These are phyloP conservation scores for Candida khao-thaluensis DNA, from an alignment of 805 yeast genomes.

Conservation along the genomic window DNA sequence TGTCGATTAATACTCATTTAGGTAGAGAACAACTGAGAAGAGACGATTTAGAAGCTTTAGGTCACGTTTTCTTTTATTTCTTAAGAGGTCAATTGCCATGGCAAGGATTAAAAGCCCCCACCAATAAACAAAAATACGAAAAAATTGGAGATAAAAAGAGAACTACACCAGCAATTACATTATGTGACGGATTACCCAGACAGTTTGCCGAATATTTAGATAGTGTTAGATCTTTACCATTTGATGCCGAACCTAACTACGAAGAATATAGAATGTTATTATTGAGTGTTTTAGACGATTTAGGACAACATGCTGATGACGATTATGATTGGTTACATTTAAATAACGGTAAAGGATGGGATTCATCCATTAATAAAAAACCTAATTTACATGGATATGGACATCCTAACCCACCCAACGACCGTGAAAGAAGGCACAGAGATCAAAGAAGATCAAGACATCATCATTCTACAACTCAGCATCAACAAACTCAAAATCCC, in stretches of 20 bases:
- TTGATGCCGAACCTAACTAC: constrained; percentile 94
- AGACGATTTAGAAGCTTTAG: constrained; percentile 94
- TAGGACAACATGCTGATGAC: constrained; percentile 70
- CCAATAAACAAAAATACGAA: constrained; percentile 96
- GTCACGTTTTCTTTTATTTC: constrained; percentile 95
- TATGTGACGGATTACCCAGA: constrained; percentile 85
- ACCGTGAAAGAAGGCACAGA: constrained; percentile 45
- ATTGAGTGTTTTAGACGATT: constrained; percentile 55
- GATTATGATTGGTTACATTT: constrained; percentile 98
- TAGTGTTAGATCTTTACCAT: constrained; percentile 81
- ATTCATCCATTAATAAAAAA: constrained; percentile 80
- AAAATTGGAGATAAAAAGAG: constrained; percentile 96
- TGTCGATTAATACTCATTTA: constrained; percentile 95
- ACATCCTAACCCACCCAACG: constrained; percentile 77
- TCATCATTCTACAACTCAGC: constrained; percentile 20
- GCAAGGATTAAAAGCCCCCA: constrained; percentile 98
- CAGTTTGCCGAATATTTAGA: constrained; percentile 92
- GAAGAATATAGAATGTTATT: constrained; percentile 66
- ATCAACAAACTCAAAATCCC: constrained; percentile 16
- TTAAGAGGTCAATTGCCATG: constrained; percentile 93
- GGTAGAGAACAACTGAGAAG: constrained; percentile 97
- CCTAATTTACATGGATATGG: constrained; percentile 96
- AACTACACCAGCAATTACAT: constrained; percentile 78
- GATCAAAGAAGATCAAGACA: constrained; percentile 46
- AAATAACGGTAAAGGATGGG: constrained; percentile 97